Evolutionary conservation across 2,329 filamentous ascomycete species (phyloP), one percentile per base, ranked within the genome.

Genomic region (Coniochaeta sp.): DNA sequence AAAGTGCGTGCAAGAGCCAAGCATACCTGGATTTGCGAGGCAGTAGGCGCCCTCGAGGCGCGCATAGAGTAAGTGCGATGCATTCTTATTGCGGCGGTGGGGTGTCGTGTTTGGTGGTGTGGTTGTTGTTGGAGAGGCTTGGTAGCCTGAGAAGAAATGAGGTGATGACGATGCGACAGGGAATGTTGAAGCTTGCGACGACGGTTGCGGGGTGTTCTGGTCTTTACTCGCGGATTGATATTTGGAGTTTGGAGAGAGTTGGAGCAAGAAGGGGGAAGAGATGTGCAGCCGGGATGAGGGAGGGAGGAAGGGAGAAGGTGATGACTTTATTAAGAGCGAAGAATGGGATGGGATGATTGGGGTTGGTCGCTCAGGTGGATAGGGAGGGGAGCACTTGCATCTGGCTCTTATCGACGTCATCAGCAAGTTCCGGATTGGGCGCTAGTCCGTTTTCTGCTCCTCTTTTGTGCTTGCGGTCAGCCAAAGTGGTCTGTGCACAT

Each of bases 41-140:
- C 94, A 60, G 94, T 99, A 48, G 94, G 94, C 72, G 90, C 90
- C 80, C 94, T 86, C 72, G 89, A 87, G 74, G 95, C 88, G 86
- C 94, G 91, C 94, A 96, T 95, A 64, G 91, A 96, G 72, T 97
- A 99, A 60, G 94, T 96, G 71, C 92, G 91, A 82, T 99, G 94
- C 92, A 99, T 99, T 52, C 16, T 35, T 32, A 47, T 14, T 9
- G 45, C 6, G 45, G n/a, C n/a, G 27, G 6, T n/a, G 33, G 7
- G 33, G 13, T n/a, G 33, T 47, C 30, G 24, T 18, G 27, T n/a
- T n/a, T 9, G 38, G 38, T 31, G 45, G 6, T 18, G 26, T 14
- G 26, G 27, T n/a, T n/a, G n/a, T n/a, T 30, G 45, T 31, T 13
- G 45, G 24, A 42, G 18, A 28, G 27, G 45, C 26, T 47, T 30